Percentiles rank a stretch among this genome's conserved stretches.
Evolutionary conservation across 2,329 filamentous ascomycete genomes (phyloP).

Genomic region (Remersonia thermophila): DNA sequence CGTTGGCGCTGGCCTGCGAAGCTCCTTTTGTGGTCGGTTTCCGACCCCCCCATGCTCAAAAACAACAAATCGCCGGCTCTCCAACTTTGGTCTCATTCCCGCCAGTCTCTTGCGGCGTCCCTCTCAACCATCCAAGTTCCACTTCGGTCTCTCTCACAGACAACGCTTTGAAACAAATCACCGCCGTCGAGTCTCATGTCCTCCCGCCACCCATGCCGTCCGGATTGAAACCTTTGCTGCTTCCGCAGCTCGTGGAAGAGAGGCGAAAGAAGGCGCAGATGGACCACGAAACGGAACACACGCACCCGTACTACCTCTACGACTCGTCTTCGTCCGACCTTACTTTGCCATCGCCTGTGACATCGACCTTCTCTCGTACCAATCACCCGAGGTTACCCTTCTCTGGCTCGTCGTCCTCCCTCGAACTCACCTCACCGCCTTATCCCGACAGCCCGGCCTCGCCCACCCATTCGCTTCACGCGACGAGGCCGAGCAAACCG

Average conservation of each 20-base stretch:
- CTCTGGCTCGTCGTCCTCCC: conserved; percentile 66
- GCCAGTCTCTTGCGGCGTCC: no score
- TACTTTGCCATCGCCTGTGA: conserved; percentile 58
- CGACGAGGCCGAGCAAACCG: conserved; percentile 41
- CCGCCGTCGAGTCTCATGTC: conserved; percentile 1
- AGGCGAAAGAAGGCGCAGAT: conserved; percentile 30
- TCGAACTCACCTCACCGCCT: conserved; percentile 43
- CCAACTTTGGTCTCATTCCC: conserved; percentile 5
- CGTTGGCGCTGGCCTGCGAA: not conserved
- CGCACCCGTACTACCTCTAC: conserved; percentile 32
- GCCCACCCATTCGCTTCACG: conserved; percentile 32
- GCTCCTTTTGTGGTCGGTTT: conserved; percentile 4
- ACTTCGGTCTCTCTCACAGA: no score
- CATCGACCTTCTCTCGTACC: conserved; percentile 53
- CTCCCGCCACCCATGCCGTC: conserved; percentile 28
- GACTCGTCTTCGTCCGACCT: conserved; percentile 51
- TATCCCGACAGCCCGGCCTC: conserved; percentile 42
- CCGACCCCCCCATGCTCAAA: conserved; percentile 8
- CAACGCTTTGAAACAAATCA: not conserved
- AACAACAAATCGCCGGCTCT: conserved; percentile 12
- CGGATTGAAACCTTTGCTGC: conserved; percentile 39
- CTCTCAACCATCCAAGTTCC: no score
- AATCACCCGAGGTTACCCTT: conserved; percentile 37
- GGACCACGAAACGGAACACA: conserved; percentile 21
- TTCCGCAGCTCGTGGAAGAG: conserved; percentile 42